Base-by-base conservation (phyloP, 495 filamentous ascomycete genomes). In the Talaromyces thailandensis region DNA sequence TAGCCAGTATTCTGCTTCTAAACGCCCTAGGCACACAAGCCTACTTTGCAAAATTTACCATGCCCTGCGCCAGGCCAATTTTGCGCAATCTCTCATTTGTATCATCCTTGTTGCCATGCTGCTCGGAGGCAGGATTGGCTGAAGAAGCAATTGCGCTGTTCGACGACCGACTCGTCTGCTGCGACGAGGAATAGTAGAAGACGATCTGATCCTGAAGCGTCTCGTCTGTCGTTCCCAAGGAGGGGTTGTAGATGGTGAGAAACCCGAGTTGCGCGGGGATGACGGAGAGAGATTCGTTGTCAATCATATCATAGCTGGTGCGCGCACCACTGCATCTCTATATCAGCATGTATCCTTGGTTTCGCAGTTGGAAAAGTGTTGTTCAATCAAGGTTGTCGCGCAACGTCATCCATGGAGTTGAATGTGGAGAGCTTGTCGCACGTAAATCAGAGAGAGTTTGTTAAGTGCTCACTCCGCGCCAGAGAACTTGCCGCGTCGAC, bases 1-100 rank as follows among this genome's bases (percentile, higher is more conserved):
- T 16, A 25, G 51, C 51, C 26, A 60, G 0, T 50, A 37, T 63
- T 21, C 32, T 26, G 31, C 57, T 40, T 35, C 28, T 21, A n/a
- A 31, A 7, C 56, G 14, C 45, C 40, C 35, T 61, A 65, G 61
- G 45, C 59, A 50, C 61, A 62, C 50, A 67, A 60, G 32, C 75
- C 58, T 71, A 90, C 87, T 80, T 85, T 64, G 90, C 89, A 75
- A 99, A 98, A 72, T 88, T 88, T 62, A 96, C 91, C 85, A 98
- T 96, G 60, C 92, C 94, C 78, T 99, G 94, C 58, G 94, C 95
- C 65, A 98, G 83, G n/a, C 94, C 94, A 71, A 98, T 90, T 76
- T 96, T 91, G 64, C 95, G 84, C 68, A 98, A 73, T 64, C 83
- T 87, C 75, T 93, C 88, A 71, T 98, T 96, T 63, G 80, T 82